These are phyloP conservation scores for Talaromyces adpressus DNA, from an alignment of 495 filamentous ascomycete genomes.

Conservation along the genomic window DNA sequence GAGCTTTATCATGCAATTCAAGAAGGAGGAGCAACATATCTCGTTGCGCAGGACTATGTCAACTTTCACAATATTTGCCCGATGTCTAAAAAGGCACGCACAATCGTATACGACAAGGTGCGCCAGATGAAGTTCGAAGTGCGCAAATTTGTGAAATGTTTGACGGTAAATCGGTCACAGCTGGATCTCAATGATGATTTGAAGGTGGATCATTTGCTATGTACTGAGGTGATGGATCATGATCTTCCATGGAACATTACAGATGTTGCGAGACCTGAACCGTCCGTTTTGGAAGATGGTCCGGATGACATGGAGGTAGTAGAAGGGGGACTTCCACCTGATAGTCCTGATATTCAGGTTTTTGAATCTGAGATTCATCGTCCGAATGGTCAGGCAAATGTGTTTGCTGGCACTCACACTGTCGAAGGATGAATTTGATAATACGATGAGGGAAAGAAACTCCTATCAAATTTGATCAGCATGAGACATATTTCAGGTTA, in stretches of 20 bases:
- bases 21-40: slow-evolving; percentile 15
- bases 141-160: slow-evolving; percentile 13
- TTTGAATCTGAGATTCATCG: not conserved
- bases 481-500: not conserved
- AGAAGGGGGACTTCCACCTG: not conserved
- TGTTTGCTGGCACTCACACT: not conserved
- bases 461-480: not conserved
- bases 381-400: not conserved
- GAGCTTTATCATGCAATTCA: slow-evolving; percentile 25
- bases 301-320: not conserved
- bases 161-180: slow-evolving; percentile 16
- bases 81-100: slow-evolving; percentile 18
- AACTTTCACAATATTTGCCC: slow-evolving; percentile 17
- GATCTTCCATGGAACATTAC: slow-evolving; percentile 25
- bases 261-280: not conserved
- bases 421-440: not conserved
- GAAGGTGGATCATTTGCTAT: slow-evolving; percentile 24
- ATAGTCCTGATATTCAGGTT: not conserved
- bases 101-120: slow-evolving; percentile 33
- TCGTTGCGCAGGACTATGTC: slow-evolving; percentile 12
- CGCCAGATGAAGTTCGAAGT: slow-evolving; percentile 32
- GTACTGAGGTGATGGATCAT: slow-evolving; percentile 18
- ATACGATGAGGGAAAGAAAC: not conserved
- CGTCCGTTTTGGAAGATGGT: not conserved
- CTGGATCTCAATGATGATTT: not conserved